Evolutionary conservation across 2,329 filamentous ascomycete genomes (phyloP).

Genomic region (Aspergillus caelatus): DNA sequence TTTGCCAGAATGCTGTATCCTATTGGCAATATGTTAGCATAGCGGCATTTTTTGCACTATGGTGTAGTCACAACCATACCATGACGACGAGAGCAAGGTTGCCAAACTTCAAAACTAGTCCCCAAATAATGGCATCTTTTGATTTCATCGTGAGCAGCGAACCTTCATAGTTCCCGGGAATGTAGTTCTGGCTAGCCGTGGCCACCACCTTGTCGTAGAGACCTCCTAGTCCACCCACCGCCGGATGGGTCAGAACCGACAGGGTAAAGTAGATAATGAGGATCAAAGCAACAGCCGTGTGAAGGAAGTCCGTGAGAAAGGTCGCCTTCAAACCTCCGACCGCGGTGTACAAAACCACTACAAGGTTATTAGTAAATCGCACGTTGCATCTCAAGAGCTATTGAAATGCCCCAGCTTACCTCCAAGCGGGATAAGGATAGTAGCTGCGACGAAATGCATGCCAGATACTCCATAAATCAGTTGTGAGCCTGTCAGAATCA

Average conservation of each 20-base stretch:
- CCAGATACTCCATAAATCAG: slow-evolving; percentile 51
- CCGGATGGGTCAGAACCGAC: slow-evolving; percentile 46
- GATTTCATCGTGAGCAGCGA: slow-evolving; percentile 55
- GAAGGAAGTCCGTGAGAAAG: slow-evolving; percentile 53
- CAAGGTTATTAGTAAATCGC: neutral
- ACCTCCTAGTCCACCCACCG: slow-evolving; percentile 46
- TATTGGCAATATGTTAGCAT: neutral
- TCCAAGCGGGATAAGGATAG: slow-evolving; percentile 51
- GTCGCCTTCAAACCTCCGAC: slow-evolving; percentile 55
- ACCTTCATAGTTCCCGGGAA: slow-evolving; percentile 51
- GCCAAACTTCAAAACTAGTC: slow-evolving; percentile 52
- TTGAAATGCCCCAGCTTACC: slow-evolving; percentile 29
- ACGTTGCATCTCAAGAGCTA: neutral
- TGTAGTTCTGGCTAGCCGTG: slow-evolving; percentile 44
- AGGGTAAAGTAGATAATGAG: slow-evolving; percentile 54
- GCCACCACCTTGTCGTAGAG: slow-evolving; percentile 53
- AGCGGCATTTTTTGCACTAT: neutral
- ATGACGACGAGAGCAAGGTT: slow-evolving; percentile 55
- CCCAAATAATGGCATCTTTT: slow-evolving; percentile 47
- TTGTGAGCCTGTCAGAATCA: slow-evolving; percentile 51
- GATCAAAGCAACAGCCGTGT: slow-evolving; percentile 52
- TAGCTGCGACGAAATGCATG: slow-evolving; percentile 53
- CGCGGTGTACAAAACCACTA: slow-evolving; percentile 52
- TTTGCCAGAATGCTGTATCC: slow-evolving; percentile 58
- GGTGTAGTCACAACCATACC: slow-evolving; percentile 27